Conservation (phyloP, 306 rosid species). For the Oemleria cerasiformis region DNA sequence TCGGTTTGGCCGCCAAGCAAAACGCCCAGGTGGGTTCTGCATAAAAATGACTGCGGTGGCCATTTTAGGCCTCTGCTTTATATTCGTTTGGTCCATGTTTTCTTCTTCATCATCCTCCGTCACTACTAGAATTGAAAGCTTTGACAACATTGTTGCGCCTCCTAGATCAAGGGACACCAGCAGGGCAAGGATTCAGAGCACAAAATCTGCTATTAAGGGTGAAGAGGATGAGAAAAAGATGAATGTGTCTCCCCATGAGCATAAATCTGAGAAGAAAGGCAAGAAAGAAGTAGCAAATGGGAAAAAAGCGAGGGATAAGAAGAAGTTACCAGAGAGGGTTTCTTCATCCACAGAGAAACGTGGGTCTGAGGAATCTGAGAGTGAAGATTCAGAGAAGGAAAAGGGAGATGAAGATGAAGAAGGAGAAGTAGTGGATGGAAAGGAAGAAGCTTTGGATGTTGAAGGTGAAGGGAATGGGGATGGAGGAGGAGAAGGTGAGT, state of each 20-base stretch:
- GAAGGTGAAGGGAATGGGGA: conserved; percentile 36
- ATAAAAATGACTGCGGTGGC: conserved; percentile 75
- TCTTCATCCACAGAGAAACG: conserved; percentile 15
- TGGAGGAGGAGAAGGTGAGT: conserved; percentile 36
- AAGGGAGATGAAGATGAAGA: conserved; percentile 47
- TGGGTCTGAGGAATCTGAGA: conserved; percentile 31
- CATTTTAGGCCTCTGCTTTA: conserved; percentile 72
- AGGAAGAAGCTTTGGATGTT: conserved; percentile 37
- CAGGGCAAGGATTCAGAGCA: conserved; percentile 23
- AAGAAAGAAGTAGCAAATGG: conserved; percentile 34
- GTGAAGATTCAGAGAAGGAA: conserved; percentile 34
- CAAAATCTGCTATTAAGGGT: conserved; percentile 22
- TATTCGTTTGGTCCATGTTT: conserved; percentile 76
- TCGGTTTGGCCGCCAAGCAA: conserved; percentile 66
- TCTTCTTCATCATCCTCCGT: conserved; percentile 65
- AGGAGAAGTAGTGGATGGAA: conserved; percentile 38
- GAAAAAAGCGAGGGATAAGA: conserved; percentile 39
- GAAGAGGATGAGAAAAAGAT: conserved; percentile 30
- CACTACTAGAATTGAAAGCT: conserved; percentile 69
- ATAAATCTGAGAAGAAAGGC: conserved; percentile 35
- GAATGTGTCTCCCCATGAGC: conserved; percentile 25
- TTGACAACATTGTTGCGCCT: conserved; percentile 76
- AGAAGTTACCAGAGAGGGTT: conserved; percentile 26
- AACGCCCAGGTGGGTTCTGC: conserved; percentile 73
- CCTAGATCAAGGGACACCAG: conserved; percentile 43